These are phyloP conservation scores for Penicillium lagena DNA, from an alignment of 495 filamentous ascomycete species.

Conservation along the genomic window DNA sequence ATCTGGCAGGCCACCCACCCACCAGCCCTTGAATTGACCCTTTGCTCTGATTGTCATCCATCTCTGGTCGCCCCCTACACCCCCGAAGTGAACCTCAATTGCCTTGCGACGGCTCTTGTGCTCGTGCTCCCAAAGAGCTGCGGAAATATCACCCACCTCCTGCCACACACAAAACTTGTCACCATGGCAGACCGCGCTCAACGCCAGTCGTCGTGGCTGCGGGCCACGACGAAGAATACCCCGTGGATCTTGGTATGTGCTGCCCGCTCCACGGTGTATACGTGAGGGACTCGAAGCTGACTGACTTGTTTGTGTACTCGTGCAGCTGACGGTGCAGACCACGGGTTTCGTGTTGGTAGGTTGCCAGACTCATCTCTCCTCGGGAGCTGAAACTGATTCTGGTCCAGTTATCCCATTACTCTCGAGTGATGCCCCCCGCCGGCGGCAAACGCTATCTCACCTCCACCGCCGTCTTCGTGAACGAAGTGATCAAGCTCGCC, in stretches of 20 bases:
- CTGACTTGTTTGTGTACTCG: conserved; percentile 5
- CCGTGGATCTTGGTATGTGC: conserved; percentile 68
- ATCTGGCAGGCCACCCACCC: no score
- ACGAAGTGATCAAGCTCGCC: conserved; percentile 85
- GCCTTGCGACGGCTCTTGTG: no score
- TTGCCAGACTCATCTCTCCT: no score
- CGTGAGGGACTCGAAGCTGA: conserved; percentile 2
- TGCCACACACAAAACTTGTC: conserved; percentile 8
- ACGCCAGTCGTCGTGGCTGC: conserved; percentile 42
- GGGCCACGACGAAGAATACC: conserved; percentile 67
- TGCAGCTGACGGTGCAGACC: conserved; percentile 34
- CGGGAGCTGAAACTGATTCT: no score
- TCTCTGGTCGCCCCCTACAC: no score
- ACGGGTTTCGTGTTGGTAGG: conserved; percentile 37
- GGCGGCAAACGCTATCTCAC: conserved; percentile 83
- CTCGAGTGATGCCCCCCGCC: conserved; percentile 77
- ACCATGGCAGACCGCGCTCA: conserved; percentile 33
- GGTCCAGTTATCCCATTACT: conserved; percentile 80
- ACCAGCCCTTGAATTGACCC: no score
- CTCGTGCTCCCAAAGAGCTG: not conserved
- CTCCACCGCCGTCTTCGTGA: conserved; percentile 90
- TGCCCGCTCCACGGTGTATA: no score
- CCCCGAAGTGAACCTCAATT: no score
- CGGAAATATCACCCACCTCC: conserved; percentile 8
- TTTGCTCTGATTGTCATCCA: no score